A percentile compares a stretch with the other conserved stretches of the same genome.
Evolutionary conservation across 805 yeast species (phyloP).

Genomic region (Pichia paraexigua): DNA sequence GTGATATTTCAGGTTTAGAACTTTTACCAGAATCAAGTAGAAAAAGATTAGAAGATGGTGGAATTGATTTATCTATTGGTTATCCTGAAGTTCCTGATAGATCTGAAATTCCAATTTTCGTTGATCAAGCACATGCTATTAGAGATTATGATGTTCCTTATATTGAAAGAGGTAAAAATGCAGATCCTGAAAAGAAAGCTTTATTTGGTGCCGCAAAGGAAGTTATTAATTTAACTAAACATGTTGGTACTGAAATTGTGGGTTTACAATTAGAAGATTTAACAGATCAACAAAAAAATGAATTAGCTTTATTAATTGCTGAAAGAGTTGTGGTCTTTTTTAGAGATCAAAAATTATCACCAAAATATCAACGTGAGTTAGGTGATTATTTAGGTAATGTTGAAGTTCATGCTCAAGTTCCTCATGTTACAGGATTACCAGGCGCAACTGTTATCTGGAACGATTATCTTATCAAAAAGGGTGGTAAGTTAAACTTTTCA

Average conservation of each 20-base stretch:
- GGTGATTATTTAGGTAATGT: slow-evolving; percentile 40
- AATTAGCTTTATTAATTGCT: slow-evolving; percentile 39
- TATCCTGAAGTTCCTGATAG: slow-evolving; percentile 33
- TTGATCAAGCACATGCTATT: slow-evolving; percentile 34
- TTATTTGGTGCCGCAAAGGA: slow-evolving; percentile 33
- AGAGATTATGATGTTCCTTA: slow-evolving; percentile 29
- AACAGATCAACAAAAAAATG: slow-evolving; percentile 37
- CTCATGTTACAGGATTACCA: slow-evolving; percentile 29
- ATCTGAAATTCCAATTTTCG: slow-evolving; percentile 28
- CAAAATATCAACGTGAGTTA: slow-evolving; percentile 35
- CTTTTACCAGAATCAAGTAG: slow-evolving; percentile 22
- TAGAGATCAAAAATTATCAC: slow-evolving; percentile 38
- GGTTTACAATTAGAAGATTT: slow-evolving; percentile 40
- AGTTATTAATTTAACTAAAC: slow-evolving; percentile 36
- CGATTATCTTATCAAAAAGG: slow-evolving; percentile 26
- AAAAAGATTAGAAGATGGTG: slow-evolving; percentile 29
- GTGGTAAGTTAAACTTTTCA: slow-evolving; percentile 15
- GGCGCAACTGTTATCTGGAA: slow-evolving; percentile 38
- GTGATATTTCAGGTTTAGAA: slow-evolving; percentile 16
- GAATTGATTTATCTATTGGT: slow-evolving; percentile 31
- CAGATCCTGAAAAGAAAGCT: slow-evolving; percentile 36
- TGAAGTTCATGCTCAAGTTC: slow-evolving; percentile 32
- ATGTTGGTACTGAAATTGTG: slow-evolving; percentile 42
- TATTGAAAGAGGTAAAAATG: slow-evolving; percentile 28
- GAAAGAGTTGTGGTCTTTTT: slow-evolving; percentile 46